phyloP scores from a whole-genome alignment of 345 rosid genomes.

The Gossypium turneri region DNA sequence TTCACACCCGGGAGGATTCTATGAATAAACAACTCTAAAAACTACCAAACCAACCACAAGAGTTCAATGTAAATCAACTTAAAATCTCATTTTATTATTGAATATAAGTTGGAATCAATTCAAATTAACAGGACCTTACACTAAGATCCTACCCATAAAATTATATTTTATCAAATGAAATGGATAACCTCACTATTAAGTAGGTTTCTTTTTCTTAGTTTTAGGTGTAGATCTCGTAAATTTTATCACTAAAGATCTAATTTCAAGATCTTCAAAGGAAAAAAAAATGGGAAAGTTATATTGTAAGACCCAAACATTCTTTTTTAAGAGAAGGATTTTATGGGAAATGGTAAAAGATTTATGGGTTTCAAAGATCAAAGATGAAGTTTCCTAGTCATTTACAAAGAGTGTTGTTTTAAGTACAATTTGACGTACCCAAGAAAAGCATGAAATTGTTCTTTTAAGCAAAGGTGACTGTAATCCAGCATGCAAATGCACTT shows the following conservation, averaged over 20 bases:
- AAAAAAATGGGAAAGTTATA: neutral
- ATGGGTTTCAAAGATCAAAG: slow-evolving; percentile 5
- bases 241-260: neutral
- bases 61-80: no score
- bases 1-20: no score
- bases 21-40: no score
- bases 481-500: slow-evolving; percentile 46
- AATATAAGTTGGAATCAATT: no score
- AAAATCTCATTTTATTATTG: no score
- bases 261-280: neutral
- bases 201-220: neutral
- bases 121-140: no score
- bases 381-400: neutral
- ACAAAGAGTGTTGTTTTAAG: slow-evolving; percentile 17
- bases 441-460: slow-evolving; percentile 38
- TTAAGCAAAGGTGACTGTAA: slow-evolving; percentile 36
- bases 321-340: slow-evolving; percentile 1
- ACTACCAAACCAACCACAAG: no score
- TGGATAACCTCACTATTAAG: no score
- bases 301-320: slow-evolving; percentile 19
- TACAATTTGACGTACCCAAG: slow-evolving; percentile 19
- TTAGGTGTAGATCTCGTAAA: neutral
- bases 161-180: no score
- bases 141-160: no score
- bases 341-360: slow-evolving; percentile 12